Evolutionary conservation across 805 yeast species (phyloP).

Genomic region (Cyberlindnera maritima): DNA sequence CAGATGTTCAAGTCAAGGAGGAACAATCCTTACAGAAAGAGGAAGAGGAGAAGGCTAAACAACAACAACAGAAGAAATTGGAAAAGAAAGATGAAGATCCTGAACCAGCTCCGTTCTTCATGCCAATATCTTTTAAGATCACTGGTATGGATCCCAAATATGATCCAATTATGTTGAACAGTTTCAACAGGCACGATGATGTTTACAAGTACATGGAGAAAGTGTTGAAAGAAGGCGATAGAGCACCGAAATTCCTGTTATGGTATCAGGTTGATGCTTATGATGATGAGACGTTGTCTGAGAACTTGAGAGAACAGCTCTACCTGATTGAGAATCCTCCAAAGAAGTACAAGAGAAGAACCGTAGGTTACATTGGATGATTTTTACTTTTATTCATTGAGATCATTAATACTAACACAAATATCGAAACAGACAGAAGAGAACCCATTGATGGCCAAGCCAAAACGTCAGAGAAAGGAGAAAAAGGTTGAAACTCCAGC

Average conservation of each 20-base stretch:
- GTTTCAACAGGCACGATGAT: slow-evolving; percentile 55
- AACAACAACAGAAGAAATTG: slow-evolving; percentile 2
- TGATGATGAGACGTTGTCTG: slow-evolving; percentile 65
- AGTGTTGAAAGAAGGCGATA: slow-evolving; percentile 55
- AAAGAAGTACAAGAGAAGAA: slow-evolving; percentile 33
- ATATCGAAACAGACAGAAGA: slow-evolving; percentile 8
- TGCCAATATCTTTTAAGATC: slow-evolving; percentile 66
- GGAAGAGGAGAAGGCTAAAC: slow-evolving; percentile 13
- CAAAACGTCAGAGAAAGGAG: slow-evolving; percentile 16
- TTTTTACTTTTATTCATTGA: background rate
- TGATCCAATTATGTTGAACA: slow-evolving; percentile 60
- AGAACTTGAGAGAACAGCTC: slow-evolving; percentile 55
- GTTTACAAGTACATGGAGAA: slow-evolving; percentile 62
- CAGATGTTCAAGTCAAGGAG: background rate
- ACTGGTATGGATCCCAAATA: slow-evolving; percentile 64
- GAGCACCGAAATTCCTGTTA: slow-evolving; percentile 59
- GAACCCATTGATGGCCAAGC: slow-evolving; percentile 13
- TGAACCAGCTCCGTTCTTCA: slow-evolving; percentile 40
- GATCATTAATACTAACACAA: slow-evolving; percentile 7
- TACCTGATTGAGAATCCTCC: slow-evolving; percentile 49
- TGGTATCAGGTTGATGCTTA: slow-evolving; percentile 86
- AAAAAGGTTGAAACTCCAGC: background rate
- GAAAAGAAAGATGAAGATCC: slow-evolving; percentile 20
- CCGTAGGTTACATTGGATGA: slow-evolving; percentile 7
- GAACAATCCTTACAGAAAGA: background rate